These are phyloP conservation scores for Vitis rotundifolia DNA, from an alignment of 164 flowering plant species.

Conservation along the genomic window DNA sequence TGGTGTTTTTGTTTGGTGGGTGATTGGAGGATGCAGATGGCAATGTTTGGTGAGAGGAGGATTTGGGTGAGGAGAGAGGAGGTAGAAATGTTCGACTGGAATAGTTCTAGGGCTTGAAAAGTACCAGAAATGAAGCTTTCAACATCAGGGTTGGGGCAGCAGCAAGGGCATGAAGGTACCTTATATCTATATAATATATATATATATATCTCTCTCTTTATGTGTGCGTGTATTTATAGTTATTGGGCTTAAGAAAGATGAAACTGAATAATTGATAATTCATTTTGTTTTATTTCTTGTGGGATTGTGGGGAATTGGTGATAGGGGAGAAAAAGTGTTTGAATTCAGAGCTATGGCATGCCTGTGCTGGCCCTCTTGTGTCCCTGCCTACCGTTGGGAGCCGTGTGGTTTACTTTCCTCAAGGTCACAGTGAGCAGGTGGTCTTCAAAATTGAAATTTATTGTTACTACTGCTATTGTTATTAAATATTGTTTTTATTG, in stretches of 20 bases:
- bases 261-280: too few species aligned
- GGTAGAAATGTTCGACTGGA: too few species aligned
- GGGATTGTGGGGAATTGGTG: not conserved
- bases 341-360: conserved; percentile 97
- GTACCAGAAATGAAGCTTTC: conserved; percentile 33
- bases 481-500: not conserved
- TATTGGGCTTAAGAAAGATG: too few species aligned
- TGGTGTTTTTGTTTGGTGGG: too few species aligned
- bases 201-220: not conserved
- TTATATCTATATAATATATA: not conserved
- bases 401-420: conserved; percentile 86
- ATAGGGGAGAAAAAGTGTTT: conserved; percentile 76
- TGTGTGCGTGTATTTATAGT: too few species aligned
- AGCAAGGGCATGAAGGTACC: conserved; percentile 55
- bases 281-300: not conserved
- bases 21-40: too few species aligned
- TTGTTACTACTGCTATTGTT: not conserved
- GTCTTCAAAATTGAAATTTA: not conserved
- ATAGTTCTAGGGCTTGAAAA: too few species aligned
- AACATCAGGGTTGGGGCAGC: conserved; percentile 51
- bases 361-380: conserved; percentile 92
- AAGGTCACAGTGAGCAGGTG: conserved; percentile 95
- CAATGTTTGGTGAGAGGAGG: not conserved
- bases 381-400: conserved; percentile 75
- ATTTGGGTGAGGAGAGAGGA: not conserved